A percentile compares a stretch with the other conserved stretches of the same genome.
phyloP scores from a whole-genome alignment of 1,284 basidiomycete genomes.

The Exsudoporus floridanus region DNA sequence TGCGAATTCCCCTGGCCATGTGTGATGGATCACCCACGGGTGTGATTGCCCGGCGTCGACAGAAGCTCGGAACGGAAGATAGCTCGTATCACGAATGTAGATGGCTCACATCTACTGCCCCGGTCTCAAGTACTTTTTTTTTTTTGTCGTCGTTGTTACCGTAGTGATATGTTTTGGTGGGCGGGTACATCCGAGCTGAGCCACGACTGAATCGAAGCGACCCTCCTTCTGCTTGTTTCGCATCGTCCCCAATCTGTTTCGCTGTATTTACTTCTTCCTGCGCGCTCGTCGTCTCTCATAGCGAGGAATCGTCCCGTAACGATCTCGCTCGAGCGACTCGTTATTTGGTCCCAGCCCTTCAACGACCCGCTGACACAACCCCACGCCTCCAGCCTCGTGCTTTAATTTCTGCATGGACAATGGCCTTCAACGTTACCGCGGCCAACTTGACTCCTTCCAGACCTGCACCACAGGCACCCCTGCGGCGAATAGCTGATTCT shows the following conservation, averaged over 20 bases:
- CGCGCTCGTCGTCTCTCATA: constrained; percentile 3
- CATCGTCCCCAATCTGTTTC: constrained; percentile 1
- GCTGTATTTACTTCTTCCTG: not conserved
- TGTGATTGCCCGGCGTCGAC: not conserved
- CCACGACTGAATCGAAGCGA: constrained; percentile 6
- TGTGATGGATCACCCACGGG: not conserved
- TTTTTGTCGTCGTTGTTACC: constrained; percentile 23
- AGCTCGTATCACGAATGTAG: constrained; percentile 2
- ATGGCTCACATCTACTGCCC: not conserved
- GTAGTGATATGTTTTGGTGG: constrained; percentile 26
- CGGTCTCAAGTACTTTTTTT: constrained; percentile 1
- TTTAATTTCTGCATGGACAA: constrained; percentile 28
- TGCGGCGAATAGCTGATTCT: constrained; percentile 45
- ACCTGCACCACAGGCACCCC: constrained; percentile 67
- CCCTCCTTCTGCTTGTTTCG: not conserved
- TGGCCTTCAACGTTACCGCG: constrained; percentile 51
- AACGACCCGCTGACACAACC: not conserved
- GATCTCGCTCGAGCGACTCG: not conserved
- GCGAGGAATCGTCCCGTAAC: constrained; percentile 5
- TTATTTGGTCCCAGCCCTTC: not conserved
- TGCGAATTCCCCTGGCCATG: not conserved
- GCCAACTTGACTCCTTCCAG: constrained; percentile 54
- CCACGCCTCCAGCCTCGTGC: constrained; percentile 14
- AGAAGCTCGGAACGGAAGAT: not conserved
- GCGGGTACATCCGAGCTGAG: constrained; percentile 34